Conservation (phyloP, 352 stramenopile species). For the Vaucheria bursata region DNA sequence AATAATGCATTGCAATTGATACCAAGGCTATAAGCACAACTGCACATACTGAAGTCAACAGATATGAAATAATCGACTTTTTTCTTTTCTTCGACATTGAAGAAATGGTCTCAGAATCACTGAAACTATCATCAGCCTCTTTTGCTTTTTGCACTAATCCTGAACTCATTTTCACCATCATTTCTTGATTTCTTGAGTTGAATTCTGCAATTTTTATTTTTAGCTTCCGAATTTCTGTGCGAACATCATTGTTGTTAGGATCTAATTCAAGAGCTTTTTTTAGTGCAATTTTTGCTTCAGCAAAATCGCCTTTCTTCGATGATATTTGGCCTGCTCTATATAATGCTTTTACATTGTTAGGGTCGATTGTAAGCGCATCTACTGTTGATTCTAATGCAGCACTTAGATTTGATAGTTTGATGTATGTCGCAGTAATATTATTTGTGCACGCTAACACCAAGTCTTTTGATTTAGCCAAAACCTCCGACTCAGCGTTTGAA, state of each 20-base stretch:
- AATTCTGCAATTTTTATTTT: neutral
- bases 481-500: neutral
- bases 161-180: neutral
- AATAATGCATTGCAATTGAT: too few species aligned
- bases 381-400: neutral
- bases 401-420: neutral
- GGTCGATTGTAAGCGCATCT: neutral
- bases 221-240: neutral
- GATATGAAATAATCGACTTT: too few species aligned
- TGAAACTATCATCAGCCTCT: too few species aligned
- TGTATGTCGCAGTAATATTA: neutral
- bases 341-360: conserved; percentile 8
- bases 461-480: neutral
- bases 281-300: neutral
- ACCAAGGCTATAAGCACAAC: too few species aligned
- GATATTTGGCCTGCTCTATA: conserved; percentile 1
- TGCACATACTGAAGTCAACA: too few species aligned
- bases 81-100: too few species aligned
- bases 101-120: too few species aligned
- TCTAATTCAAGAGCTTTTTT: conserved; percentile 1
- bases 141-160: too few species aligned
- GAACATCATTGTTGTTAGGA: neutral
- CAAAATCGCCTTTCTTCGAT: neutral
- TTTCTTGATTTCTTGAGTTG: neutral
- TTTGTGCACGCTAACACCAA: conserved; percentile 5